Evolutionary conservation across 2,329 filamentous ascomycete species (phyloP).

Genomic region (Diaporthe ampelina): DNA sequence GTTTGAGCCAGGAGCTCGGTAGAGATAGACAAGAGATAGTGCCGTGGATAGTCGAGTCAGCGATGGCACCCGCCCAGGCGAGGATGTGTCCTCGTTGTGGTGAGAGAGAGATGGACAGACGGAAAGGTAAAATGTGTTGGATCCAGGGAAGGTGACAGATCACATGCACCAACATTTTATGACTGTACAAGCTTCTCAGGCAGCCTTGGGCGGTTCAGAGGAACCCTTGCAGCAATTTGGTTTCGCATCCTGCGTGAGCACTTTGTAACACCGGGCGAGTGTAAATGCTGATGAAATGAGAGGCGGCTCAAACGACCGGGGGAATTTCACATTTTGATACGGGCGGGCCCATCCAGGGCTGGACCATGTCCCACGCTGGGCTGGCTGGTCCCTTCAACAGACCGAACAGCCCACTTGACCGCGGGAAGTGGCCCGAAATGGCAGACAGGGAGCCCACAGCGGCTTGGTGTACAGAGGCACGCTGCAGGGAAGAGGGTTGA

Average conservation of each 20-base stretch:
- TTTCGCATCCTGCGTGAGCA: slow-evolving; percentile 3
- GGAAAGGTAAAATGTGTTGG: not conserved
- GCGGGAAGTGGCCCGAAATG: slow-evolving; percentile 21
- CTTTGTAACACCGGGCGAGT: not conserved
- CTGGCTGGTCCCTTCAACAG: not conserved
- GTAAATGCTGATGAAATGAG: not conserved
- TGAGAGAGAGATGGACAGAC: not conserved
- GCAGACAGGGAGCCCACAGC: too few species aligned
- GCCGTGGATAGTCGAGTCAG: not conserved
- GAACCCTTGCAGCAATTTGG: not conserved
- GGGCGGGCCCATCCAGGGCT: slow-evolving; percentile 3
- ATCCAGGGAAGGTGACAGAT: not conserved
- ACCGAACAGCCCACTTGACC: slow-evolving; percentile 1
- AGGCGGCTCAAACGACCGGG: slow-evolving; percentile 10
- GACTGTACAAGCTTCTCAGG: not conserved
- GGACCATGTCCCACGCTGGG: slow-evolving; percentile 13
- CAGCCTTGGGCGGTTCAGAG: not conserved
- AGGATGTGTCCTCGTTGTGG: not conserved
- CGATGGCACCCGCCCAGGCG: not conserved
- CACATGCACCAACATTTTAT: not conserved
- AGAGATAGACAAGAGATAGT: not conserved
- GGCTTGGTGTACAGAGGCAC: too few species aligned
- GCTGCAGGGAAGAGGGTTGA: not conserved
- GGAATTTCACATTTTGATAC: slow-evolving; percentile 20
- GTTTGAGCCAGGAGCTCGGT: not conserved